phyloP scores from a whole-genome alignment of 2,329 filamentous ascomycete species.

The Escovopsis sp. region DNA sequence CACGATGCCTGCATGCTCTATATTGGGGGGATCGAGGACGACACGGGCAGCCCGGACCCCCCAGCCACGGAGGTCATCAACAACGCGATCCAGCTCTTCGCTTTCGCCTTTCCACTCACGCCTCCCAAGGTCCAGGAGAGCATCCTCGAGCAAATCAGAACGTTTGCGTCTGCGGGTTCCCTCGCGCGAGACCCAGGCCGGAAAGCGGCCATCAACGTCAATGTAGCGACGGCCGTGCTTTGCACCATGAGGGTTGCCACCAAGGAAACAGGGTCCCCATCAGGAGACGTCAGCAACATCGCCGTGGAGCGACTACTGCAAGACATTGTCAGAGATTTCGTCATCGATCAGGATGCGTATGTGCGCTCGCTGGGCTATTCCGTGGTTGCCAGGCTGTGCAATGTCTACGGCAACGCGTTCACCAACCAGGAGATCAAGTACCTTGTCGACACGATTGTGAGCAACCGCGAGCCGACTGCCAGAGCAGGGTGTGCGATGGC shows the following conservation, averaged over 20 bases:
- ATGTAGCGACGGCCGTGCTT: conserved; percentile 69
- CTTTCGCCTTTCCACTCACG: conserved; percentile 78
- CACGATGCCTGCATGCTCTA: conserved; percentile 81
- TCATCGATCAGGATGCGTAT: conserved; percentile 72
- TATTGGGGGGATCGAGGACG: conserved; percentile 31
- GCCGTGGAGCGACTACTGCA: conserved; percentile 76
- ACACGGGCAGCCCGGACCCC: conserved; percentile 48
- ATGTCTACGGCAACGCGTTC: conserved; percentile 67
- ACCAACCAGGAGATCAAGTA: conserved; percentile 84
- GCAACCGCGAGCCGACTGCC: conserved; percentile 83
- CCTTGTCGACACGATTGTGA: conserved; percentile 85
- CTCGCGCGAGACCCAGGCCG: conserved; percentile 76
- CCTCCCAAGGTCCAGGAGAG: conserved; percentile 89
- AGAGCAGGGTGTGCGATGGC: conserved; percentile 91
- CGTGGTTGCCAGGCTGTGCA: conserved; percentile 75
- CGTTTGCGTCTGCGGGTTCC: conserved; percentile 66
- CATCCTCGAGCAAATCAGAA: conserved; percentile 83
- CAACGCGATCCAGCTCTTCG: conserved; percentile 83
- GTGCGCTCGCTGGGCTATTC: conserved; percentile 76
- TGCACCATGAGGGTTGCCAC: conserved; percentile 71
- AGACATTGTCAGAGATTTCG: conserved; percentile 55
- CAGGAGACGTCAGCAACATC: conserved; percentile 58
- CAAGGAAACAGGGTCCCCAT: conserved; percentile 58
- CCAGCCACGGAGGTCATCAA: conserved; percentile 90
- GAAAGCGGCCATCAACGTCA: conserved; percentile 82